Percentiles rank a stretch among this genome's conserved stretches.
These are phyloP conservation scores for Ceratobasidium papillatum DNA, from an alignment of 1,284 basidiomycete genomes.

Conservation along the genomic window DNA sequence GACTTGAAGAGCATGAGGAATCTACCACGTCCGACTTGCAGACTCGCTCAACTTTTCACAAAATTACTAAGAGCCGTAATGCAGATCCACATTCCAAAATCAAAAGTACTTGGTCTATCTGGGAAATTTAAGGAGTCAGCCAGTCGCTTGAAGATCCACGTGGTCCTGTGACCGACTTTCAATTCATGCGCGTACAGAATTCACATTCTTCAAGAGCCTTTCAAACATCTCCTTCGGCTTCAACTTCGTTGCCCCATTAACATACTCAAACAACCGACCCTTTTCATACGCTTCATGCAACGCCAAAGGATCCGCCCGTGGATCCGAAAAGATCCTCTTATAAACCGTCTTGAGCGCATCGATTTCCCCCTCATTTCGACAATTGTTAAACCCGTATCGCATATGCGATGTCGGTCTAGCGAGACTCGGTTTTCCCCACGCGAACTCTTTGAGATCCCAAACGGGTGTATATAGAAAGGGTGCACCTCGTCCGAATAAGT, in stretches of 20 bases:
- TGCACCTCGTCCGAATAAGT: slow-evolving; percentile 47
- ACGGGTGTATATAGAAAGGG: slow-evolving; percentile 50
- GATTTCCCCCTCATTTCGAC: slow-evolving; percentile 48
- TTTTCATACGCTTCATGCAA: slow-evolving; percentile 53
- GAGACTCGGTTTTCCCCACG: not conserved
- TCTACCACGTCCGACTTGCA: too few relatives aligned
- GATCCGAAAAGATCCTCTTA: slow-evolving; percentile 48
- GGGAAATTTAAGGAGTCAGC: too few relatives aligned
- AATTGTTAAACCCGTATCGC: slow-evolving; percentile 57
- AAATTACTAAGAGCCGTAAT: too few relatives aligned
- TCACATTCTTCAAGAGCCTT: not conserved
- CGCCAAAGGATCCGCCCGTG: slow-evolving; percentile 49
- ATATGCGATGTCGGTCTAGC: slow-evolving; percentile 44
- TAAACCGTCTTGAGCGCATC: slow-evolving; percentile 52
- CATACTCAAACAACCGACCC: slow-evolving; percentile 52
- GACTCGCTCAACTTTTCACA: too few relatives aligned
- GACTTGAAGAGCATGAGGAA: too few relatives aligned
- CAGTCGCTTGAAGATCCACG: too few relatives aligned
- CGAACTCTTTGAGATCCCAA: slow-evolving; percentile 54
- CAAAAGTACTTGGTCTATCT: too few relatives aligned
- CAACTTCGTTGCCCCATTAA: not conserved
- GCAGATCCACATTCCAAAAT: too few relatives aligned
- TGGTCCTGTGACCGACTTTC: too few relatives aligned
- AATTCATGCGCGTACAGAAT: not conserved
- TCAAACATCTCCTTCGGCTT: not conserved